A percentile compares a stretch with the other conserved stretches of the same genome.
These are phyloP conservation scores for Geotrichum restrictum DNA, from an alignment of 1,139 yeast genomes.

Conservation along the genomic window DNA sequence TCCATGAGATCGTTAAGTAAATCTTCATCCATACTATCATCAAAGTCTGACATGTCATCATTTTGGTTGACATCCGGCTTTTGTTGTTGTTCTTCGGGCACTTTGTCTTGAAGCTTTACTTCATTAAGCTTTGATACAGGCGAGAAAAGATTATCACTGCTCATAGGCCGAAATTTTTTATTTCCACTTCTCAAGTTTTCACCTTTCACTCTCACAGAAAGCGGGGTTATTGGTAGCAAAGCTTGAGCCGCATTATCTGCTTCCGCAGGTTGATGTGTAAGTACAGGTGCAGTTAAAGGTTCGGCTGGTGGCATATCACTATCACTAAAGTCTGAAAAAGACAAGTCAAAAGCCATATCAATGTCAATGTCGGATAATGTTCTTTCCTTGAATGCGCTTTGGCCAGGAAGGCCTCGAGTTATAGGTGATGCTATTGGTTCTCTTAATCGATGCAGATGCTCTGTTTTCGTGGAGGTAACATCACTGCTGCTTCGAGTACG, in stretches of 20 bases:
- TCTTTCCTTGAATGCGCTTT: background rate
- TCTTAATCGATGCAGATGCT: too few species aligned
- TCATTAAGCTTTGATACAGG: background rate
- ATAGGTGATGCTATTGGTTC: too few species aligned
- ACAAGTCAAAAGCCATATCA: background rate
- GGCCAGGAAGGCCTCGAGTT: too few species aligned
- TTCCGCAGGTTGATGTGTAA: too few species aligned
- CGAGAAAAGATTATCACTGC: slow-evolving; percentile 1
- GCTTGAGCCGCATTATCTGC: too few species aligned
- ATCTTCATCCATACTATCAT: background rate
- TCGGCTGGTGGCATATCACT: too few species aligned
- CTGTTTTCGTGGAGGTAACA: too few species aligned
- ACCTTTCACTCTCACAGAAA: background rate
- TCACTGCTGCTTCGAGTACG: too few species aligned
- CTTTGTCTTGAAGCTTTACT: background rate
- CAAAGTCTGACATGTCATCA: background rate
- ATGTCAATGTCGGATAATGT: background rate
- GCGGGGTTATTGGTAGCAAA: slow-evolving; percentile 3
- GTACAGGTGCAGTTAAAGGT: background rate
- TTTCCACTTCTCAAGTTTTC: too few species aligned
- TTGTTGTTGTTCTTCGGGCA: too few species aligned
- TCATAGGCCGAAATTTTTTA: too few species aligned
- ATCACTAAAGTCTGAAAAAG: background rate
- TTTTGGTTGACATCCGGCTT: background rate
- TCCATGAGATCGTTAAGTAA: slow-evolving; percentile 1